Percentiles rank a stretch among this genome's conserved stretches.
These are phyloP conservation scores for Phyllosticta citriasiana DNA, from an alignment of 2,329 filamentous ascomycete species.

Conservation along the genomic window DNA sequence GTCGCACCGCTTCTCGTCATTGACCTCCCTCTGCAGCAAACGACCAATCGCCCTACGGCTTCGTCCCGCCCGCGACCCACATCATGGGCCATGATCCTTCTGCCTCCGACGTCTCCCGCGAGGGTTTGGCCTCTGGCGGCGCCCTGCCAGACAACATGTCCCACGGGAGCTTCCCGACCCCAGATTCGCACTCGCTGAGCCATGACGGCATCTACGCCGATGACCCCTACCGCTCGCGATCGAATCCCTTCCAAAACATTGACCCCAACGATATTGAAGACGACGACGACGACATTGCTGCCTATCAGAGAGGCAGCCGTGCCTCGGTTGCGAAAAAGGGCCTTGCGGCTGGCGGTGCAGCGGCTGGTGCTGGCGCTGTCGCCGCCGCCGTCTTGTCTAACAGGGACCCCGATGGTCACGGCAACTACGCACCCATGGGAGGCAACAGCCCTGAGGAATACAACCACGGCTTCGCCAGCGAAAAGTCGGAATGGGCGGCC, in stretches of 20 bases:
- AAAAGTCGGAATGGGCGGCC: conserved; percentile 58
- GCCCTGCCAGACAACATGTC: conserved; percentile 26
- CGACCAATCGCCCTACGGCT: conserved; percentile 2
- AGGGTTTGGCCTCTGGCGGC: conserved; percentile 20
- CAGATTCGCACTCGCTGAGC: conserved; percentile 28
- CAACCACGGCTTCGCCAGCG: conserved; percentile 22
- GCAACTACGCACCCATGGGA: conserved; percentile 50
- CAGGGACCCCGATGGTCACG: conserved; percentile 26
- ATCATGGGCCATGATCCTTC: conserved; percentile 32
- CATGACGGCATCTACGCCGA: conserved; percentile 38
- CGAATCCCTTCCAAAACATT: conserved; percentile 38
- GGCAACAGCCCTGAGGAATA: conserved; percentile 18
- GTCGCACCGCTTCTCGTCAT: not conserved
- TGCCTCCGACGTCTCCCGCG: conserved; percentile 24
- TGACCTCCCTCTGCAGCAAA: conserved; percentile 1
- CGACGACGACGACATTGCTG: conserved; percentile 62
- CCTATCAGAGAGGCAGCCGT: conserved; percentile 39
- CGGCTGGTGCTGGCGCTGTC: conserved; percentile 31
- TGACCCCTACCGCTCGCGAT: conserved; percentile 49
- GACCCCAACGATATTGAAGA: conserved; percentile 75
- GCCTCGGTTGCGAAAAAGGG: conserved; percentile 34
- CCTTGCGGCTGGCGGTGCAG: conserved; percentile 30
- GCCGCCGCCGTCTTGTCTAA: conserved; percentile 13
- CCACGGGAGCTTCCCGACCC: conserved; percentile 40
- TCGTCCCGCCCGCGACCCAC: conserved; percentile 14